A percentile compares a stretch with the other conserved stretches of the same genome.
Conservation (phyloP, 1,139 yeast genomes). For the Magnusiomyces fungicola region DNA sequence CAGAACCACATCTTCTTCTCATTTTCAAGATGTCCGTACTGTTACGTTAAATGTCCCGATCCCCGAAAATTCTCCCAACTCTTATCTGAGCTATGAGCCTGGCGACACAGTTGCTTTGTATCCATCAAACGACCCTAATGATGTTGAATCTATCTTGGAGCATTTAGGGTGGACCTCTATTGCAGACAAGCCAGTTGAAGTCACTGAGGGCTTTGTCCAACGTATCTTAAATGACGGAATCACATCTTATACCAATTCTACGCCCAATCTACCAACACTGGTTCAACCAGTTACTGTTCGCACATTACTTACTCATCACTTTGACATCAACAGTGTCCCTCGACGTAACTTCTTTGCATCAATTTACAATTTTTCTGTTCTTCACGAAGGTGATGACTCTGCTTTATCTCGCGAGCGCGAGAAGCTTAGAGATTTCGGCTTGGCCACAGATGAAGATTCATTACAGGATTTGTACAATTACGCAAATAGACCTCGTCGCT, state of each 20-base stretch:
- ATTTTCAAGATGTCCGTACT: constrained; percentile 86
- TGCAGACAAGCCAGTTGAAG: constrained; percentile 47
- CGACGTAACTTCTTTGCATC: constrained; percentile 64
- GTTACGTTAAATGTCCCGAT: constrained; percentile 39
- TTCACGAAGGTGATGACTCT: constrained; percentile 38
- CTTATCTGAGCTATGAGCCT: constrained; percentile 42
- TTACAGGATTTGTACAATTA: constrained; percentile 78
- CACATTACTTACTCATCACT: constrained; percentile 64
- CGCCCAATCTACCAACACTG: constrained; percentile 19
- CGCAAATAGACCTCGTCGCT: constrained; percentile 85
- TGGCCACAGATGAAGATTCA: constrained; percentile 45
- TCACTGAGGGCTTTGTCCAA: constrained; percentile 28
- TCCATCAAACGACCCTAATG: constrained; percentile 59
- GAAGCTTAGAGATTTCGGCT: constrained; percentile 58
- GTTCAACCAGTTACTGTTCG: constrained; percentile 57
- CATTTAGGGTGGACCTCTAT: constrained; percentile 66
- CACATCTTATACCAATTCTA: neutral
- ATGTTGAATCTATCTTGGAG: constrained; percentile 58
- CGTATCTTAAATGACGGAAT: constrained; percentile 46
- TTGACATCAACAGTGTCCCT: constrained; percentile 80
- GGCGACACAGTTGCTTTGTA: constrained; percentile 79
- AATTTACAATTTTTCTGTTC: constrained; percentile 63
- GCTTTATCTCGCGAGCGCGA: constrained; percentile 44
- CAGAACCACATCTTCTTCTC: constrained; percentile 59
- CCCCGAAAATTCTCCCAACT: constrained; percentile 11